Conservation (phyloP, 2,329 filamentous ascomycete species). For the Pseudocercospora vitis region DNA sequence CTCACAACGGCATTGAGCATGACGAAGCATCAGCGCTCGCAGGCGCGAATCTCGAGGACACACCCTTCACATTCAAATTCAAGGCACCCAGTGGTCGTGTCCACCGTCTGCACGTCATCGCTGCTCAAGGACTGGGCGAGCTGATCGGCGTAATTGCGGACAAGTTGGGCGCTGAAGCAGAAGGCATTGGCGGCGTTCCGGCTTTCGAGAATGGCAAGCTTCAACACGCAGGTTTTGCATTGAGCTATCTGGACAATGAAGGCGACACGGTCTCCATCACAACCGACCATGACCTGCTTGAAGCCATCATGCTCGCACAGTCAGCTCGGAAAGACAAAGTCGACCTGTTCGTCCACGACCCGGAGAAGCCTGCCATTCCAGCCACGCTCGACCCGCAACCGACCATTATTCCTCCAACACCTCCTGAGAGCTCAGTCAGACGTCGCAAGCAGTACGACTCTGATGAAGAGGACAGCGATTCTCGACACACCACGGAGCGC, state of each 20-base stretch:
- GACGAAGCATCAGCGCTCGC: slow-evolving; percentile 66
- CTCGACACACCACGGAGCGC: slow-evolving; percentile 35
- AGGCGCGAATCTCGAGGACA: slow-evolving; percentile 61
- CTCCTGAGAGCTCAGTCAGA: slow-evolving; percentile 52
- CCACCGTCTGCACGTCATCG: slow-evolving; percentile 82
- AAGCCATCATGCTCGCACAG: slow-evolving; percentile 82
- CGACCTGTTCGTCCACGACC: slow-evolving; percentile 93
- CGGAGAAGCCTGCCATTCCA: slow-evolving; percentile 79
- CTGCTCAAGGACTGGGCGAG: slow-evolving; percentile 75
- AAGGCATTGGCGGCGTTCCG: slow-evolving; percentile 78
- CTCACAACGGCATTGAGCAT: slow-evolving; percentile 74
- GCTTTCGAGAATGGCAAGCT: slow-evolving; percentile 76
- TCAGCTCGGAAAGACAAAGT: slow-evolving; percentile 83
- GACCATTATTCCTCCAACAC: slow-evolving; percentile 49
- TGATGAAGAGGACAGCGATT: slow-evolving; percentile 57
- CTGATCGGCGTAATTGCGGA: slow-evolving; percentile 74
- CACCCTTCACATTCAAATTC: slow-evolving; percentile 97
- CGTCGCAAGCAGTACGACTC: slow-evolving; percentile 49
- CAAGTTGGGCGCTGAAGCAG: slow-evolving; percentile 82
- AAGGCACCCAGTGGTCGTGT: slow-evolving; percentile 94
- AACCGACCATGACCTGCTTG: slow-evolving; percentile 86
- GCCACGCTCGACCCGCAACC: slow-evolving; percentile 62
- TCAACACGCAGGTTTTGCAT: slow-evolving; percentile 74
- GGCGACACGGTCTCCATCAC: slow-evolving; percentile 97
- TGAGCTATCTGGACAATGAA: slow-evolving; percentile 96